Evolutionary conservation across 2,329 filamentous ascomycete species (phyloP).

Genomic region (Juglanconis sp.): DNA sequence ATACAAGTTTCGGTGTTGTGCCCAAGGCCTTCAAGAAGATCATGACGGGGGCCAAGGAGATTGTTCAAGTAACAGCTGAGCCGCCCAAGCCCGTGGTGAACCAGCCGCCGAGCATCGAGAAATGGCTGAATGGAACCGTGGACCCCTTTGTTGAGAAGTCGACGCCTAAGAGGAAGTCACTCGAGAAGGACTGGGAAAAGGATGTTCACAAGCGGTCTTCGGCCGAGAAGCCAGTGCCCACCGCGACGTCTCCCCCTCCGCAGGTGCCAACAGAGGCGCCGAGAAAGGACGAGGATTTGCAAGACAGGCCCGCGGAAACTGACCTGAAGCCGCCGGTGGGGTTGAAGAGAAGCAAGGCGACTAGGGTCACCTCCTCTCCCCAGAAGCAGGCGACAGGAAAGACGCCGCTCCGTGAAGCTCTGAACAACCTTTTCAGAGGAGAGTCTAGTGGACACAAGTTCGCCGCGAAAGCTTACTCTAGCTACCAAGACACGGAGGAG

Average conservation of each 20-base stretch:
- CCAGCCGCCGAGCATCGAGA: slow-evolving; percentile 62
- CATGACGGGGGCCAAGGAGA: slow-evolving; percentile 62
- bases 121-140: slow-evolving; percentile 60
- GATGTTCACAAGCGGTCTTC: slow-evolving; percentile 28
- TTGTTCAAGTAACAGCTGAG: slow-evolving; percentile 59
- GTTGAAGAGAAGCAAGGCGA: slow-evolving; percentile 56
- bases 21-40: slow-evolving; percentile 65
- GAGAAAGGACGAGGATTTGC: slow-evolving; percentile 1
- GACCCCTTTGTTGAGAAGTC: slow-evolving; percentile 57
- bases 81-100: slow-evolving; percentile 51
- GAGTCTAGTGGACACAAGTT: slow-evolving; percentile 51
- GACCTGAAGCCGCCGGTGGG: slow-evolving; percentile 23
- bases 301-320: not conserved
- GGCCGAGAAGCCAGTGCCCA: slow-evolving; percentile 21
- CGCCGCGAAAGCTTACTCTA: slow-evolving; percentile 46
- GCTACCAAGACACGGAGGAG: slow-evolving; percentile 37
- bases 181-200: slow-evolving; percentile 34
- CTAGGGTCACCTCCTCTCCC: slow-evolving; percentile 47
- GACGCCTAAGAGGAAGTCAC: slow-evolving; percentile 29
- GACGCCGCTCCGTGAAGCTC: slow-evolving; percentile 53
- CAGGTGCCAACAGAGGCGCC: not conserved
- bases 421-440: slow-evolving; percentile 61
- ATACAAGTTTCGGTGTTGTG: slow-evolving; percentile 55
- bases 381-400: slow-evolving; percentile 42
- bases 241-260: not conserved